Base-by-base conservation (phyloP, 1,139 yeast species). In the Candida sp. region DNA sequence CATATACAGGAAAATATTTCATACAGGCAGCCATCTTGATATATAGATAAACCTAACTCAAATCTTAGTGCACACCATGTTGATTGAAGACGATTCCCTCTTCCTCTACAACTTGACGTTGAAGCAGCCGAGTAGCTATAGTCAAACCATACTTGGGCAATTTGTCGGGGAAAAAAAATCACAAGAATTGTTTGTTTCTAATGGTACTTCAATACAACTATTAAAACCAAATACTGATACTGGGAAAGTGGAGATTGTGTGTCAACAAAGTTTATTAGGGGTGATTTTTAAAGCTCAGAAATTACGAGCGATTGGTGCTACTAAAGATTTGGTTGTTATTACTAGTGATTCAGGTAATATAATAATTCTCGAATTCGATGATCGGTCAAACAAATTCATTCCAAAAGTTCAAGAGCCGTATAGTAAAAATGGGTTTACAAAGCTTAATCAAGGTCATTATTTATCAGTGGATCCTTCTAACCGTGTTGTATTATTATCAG, bases 281-380 rank as follows among this genome's bases (percentile, higher is more conserved):
- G 73, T 78, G 11, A 68, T 91, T 6, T 70, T 90, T 42, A 55
- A 69, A 9, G 64, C 88, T 19, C 73, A 68, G 2, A 66, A 74
- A 25, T 66, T 87, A 43, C 72, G 80, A 22, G 60, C 76, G 9
- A 69, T 79, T 0, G 89, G 85, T 0, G 61, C 79, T 1, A 58
- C 68, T 0, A 70, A 70, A 43, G 95, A 88, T 51, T 68, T 69
- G 34, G 52, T 91, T 22, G 77, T 85, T n/a, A 61, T 89, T 3
- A 78, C 95, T 0, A 81, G 95, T 0, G 98, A 91, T 57, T 79
- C 96, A 1, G 98, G 98, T 0, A 79, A 81, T 45, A 52, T 90
- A 21, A 68, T 84, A 0, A 61, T 91, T 0, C 61, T 84, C 12
- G 79, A 78, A 49, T 79, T 75, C 53, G 70, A 77, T 39, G 50